phyloP scores from a whole-genome alignment of 2,329 filamentous ascomycete species.

The Davidsoniella neocaledoniae region DNA sequence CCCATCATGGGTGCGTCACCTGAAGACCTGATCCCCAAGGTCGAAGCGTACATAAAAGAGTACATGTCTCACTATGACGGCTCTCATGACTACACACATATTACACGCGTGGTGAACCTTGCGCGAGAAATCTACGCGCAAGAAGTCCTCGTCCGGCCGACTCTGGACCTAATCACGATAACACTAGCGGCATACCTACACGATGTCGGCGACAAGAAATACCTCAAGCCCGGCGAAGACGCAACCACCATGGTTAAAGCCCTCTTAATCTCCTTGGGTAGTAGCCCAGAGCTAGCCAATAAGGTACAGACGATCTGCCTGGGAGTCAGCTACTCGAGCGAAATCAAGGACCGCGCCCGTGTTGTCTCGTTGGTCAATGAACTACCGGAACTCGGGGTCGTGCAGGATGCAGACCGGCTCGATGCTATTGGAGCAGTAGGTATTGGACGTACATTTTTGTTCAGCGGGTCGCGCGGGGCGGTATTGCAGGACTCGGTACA shows the following conservation, averaged over 20 bases:
- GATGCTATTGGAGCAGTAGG: conserved; percentile 82
- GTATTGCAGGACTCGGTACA: conserved; percentile 48
- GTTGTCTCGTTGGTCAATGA: conserved; percentile 43
- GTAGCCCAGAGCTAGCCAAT: conserved; percentile 37
- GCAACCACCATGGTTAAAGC: conserved; percentile 36
- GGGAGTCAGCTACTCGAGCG: conserved; percentile 62
- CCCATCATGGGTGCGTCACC: not conserved
- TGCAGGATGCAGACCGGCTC: conserved; percentile 86
- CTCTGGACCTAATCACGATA: conserved; percentile 27
- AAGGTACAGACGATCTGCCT: conserved; percentile 57
- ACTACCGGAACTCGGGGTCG: conserved; percentile 39
- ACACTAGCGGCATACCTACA: conserved; percentile 63
- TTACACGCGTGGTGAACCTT: conserved; percentile 61
- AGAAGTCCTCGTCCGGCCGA: conserved; percentile 21
- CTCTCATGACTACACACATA: conserved; percentile 78
- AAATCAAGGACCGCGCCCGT: conserved; percentile 45
- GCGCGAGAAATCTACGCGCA: conserved; percentile 45
- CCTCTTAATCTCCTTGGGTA: conserved; percentile 40
- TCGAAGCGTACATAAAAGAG: conserved; percentile 45
- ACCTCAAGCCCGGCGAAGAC: conserved; percentile 42
- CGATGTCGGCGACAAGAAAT: conserved; percentile 79
- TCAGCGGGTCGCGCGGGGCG: conserved; percentile 45
- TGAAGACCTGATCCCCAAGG: conserved; percentile 33
- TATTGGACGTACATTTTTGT: conserved; percentile 49
- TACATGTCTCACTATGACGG: conserved; percentile 69